Base-by-base conservation (phyloP, 2,329 filamentous ascomycete species). In the Sporothrix globosa region DNA sequence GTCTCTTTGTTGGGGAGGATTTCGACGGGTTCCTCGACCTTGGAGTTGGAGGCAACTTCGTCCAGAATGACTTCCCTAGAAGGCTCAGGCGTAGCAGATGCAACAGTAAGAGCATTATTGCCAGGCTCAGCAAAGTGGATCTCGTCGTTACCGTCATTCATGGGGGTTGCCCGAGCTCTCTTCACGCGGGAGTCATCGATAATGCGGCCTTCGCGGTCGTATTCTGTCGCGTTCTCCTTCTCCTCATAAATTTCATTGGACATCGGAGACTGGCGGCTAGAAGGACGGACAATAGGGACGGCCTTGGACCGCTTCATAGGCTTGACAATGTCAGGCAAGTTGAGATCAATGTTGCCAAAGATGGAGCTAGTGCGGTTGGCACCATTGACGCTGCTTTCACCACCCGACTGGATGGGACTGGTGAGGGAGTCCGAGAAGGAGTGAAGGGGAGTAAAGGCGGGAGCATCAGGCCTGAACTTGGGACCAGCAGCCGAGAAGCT, bases 231-330 rank as follows among this genome's bases (percentile, higher is more conserved):
- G 39, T 78, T 77, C 11, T 78, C 73, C 44, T 75, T 74, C 14
- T 60, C 54, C 3, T 73, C 71, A 5, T 27, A 17, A 6, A 27
- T 27, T 10, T 24, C 19, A 24, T 1, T 27, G 2, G 50, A 21
- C 27, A 76, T 74, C 2, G 74, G 70, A 0, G 78, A 77, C 19
- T 79, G 77, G 1, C 78, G 79, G 75, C 83, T 88, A 70, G 88
- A 84, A 0, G 92, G 91, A 52, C 85, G 85, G 11, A 95, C 81
- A 73, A 97, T 96, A 0, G 93, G 91, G 69, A 97, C 87, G 11
- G 93, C 93, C 81, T 96, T 97, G 4, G 90, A 92, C 75, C 88
- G 89, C 80, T 91, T 93, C 0, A 81, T 79, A 7, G 90, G 86
- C 76, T 91, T 91, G 39, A 87, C 81, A 66, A 88, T 85, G 27